Conservation (phyloP, 108 stramenopile genomes). For the Skeletonema menzelii region DNA sequence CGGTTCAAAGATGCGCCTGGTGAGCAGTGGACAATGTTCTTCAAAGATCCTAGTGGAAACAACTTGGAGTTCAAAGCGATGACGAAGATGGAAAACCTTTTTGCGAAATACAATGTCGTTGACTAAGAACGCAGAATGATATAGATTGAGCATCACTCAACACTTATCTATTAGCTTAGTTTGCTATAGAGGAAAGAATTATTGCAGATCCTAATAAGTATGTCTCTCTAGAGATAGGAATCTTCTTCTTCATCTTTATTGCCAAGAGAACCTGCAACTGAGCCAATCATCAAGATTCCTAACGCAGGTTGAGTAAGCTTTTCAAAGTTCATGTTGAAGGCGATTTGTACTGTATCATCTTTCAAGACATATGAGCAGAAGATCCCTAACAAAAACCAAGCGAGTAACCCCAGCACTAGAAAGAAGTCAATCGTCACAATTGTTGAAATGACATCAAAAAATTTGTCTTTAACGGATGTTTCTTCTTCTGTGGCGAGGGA, state of each 20-base stretch:
- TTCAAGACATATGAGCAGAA: conserved; percentile 75
- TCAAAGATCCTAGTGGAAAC: conserved; percentile 92
- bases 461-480: conserved; percentile 30
- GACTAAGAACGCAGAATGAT: conserved; percentile 15
- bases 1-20: conserved; percentile 93
- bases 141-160: background rate
- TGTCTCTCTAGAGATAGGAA: background rate
- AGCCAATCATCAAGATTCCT: conserved; percentile 88
- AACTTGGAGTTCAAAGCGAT: conserved; percentile 99
- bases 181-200: background rate
- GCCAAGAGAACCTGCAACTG: conserved; percentile 59
- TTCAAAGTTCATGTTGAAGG: conserved; percentile 81
- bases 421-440: conserved; percentile 94
- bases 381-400: conserved; percentile 91
- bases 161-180: background rate
- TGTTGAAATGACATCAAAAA: conserved; percentile 73
- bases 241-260: conserved; percentile 36
- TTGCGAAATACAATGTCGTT: conserved; percentile 94
- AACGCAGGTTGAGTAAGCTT: conserved; percentile 61
- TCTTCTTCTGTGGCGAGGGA: conserved; percentile 5
- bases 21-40: conserved; percentile 98
- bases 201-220: background rate
- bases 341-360: conserved; percentile 88
- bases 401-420: conserved; percentile 78
- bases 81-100: conserved; percentile 92